A percentile compares a stretch with the other conserved stretches of the same genome.
These are phyloP conservation scores for Coprinopsis cinerea DNA, from an alignment of 768 basidiomycete species.

Conservation along the genomic window DNA sequence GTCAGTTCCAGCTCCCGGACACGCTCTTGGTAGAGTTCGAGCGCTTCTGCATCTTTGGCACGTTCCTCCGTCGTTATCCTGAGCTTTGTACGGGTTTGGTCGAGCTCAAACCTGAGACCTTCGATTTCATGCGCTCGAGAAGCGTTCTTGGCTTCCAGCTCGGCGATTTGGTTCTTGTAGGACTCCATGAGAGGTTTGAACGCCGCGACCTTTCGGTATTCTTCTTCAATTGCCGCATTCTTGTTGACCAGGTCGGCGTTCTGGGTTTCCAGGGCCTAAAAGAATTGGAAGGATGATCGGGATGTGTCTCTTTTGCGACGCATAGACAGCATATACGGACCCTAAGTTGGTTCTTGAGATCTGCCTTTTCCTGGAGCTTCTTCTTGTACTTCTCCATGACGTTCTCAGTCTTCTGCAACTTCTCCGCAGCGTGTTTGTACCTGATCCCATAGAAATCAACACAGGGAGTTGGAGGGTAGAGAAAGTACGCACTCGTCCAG, in stretches of 20 bases:
- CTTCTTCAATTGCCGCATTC: constrained; percentile 88
- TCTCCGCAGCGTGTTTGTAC: constrained; percentile 89
- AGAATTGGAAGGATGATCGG: constrained; percentile 1
- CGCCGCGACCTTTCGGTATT: constrained; percentile 79
- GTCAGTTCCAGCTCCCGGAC: constrained; percentile 80
- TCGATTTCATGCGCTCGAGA: constrained; percentile 66
- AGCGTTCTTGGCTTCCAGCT: constrained; percentile 70
- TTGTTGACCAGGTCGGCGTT: constrained; percentile 89
- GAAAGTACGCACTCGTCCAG: constrained; percentile 75
- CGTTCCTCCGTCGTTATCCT: constrained; percentile 67
- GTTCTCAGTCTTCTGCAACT: constrained; percentile 89
- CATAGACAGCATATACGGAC: constrained; percentile 31
- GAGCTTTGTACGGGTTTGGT: constrained; percentile 64
- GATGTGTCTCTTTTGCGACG: neutral
- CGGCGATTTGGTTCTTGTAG: constrained; percentile 81
- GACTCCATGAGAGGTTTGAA: constrained; percentile 90
- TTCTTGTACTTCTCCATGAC: constrained; percentile 99
- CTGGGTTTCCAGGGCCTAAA: constrained; percentile 83
- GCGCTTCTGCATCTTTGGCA: constrained; percentile 72
- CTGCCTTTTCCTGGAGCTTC: constrained; percentile 93
- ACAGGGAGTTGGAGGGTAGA: neutral
- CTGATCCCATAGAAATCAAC: constrained; percentile 31
- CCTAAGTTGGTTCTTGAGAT: constrained; percentile 82
- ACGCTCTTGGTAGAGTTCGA: constrained; percentile 87
- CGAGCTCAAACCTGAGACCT: constrained; percentile 66